These are phyloP conservation scores for Umbelopsis vinacea DNA, from an alignment of 192 early-diverging fungal species.

Conservation along the genomic window DNA sequence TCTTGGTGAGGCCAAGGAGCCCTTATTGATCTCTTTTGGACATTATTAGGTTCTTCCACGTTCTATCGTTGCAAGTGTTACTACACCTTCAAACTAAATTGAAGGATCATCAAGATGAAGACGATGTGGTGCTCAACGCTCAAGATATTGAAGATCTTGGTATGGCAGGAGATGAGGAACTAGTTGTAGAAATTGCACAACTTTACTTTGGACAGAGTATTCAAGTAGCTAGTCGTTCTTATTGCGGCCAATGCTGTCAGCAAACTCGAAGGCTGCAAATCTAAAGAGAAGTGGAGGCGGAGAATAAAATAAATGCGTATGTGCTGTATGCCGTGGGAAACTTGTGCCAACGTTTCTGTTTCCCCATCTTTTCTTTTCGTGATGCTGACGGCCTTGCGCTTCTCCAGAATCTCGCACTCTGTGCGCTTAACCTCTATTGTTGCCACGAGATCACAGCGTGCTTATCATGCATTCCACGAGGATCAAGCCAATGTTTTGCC, in stretches of 20 bases:
- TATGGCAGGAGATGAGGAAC: constrained; percentile 43
- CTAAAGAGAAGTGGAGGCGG: neutral
- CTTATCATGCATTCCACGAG: constrained; percentile 50
- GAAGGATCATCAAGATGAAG: constrained; percentile 34
- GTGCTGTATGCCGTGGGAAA: constrained; percentile 10
- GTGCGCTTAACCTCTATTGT: neutral
- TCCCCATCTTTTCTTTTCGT: neutral
- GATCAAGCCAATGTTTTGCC: constrained; percentile 63
- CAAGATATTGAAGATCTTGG: constrained; percentile 49
- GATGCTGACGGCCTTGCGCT: constrained; percentile 11
- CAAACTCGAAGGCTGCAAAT: neutral
- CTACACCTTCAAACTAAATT: constrained; percentile 34
- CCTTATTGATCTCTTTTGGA: neutral
- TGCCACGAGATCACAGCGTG: neutral
- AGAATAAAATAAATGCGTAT: constrained; percentile 8
- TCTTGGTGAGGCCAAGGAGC: too few relatives aligned
- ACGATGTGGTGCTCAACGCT: constrained; percentile 29
- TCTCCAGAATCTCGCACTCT: neutral
- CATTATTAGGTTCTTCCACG: constrained; percentile 44
- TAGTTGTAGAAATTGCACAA: constrained; percentile 46
- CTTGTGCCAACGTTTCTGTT: neutral
- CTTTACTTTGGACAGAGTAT: constrained; percentile 52
- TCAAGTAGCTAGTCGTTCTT: constrained; percentile 18
- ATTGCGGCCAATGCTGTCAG: neutral
- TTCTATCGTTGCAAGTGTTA: constrained; percentile 41